These are phyloP conservation scores for Penicillium crystallinum DNA, from an alignment of 495 filamentous ascomycete genomes.

Conservation along the genomic window DNA sequence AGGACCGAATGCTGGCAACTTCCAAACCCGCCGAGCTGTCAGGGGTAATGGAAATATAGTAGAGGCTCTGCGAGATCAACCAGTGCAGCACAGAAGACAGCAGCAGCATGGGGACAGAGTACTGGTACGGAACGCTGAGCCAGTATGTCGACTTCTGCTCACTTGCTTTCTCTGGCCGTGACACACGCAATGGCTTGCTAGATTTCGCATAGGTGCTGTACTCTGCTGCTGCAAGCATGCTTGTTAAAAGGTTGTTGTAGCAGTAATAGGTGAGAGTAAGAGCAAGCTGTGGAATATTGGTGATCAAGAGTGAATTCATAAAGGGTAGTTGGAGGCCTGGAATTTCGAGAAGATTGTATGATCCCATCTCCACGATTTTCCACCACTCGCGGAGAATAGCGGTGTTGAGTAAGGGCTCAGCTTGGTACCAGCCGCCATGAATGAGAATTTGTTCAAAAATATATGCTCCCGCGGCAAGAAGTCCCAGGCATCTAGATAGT, in stretches of 20 bases:
- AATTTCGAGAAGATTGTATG: too few relatives aligned
- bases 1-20: conserved; percentile 19
- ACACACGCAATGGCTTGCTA: conserved; percentile 42
- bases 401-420: too few relatives aligned
- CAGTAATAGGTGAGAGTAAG: conserved; percentile 39
- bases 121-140: conserved; percentile 39
- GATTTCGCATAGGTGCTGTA: conserved; percentile 24
- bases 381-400: too few relatives aligned
- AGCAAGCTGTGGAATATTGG: conserved; percentile 42
- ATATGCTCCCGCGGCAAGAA: too few relatives aligned
- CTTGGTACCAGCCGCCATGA: too few relatives aligned
- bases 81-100: conserved; percentile 32
- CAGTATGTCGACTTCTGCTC: conserved; percentile 41
- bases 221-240: conserved; percentile 37
- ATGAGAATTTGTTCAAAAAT: too few relatives aligned
- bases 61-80: conserved; percentile 39
- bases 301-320: too few relatives aligned
- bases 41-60: conserved; percentile 24
- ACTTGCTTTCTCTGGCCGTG: conserved; percentile 37
- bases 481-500: too few relatives aligned
- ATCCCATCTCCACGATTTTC: too few relatives aligned
- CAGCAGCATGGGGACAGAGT: conserved; percentile 28
- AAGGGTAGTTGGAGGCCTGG: too few relatives aligned
- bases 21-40: not conserved
- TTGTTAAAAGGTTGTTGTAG: conserved; percentile 36